phyloP scores from a whole-genome alignment of 2,329 filamentous ascomycete species.

The Tolypocladium tropicale region DNA sequence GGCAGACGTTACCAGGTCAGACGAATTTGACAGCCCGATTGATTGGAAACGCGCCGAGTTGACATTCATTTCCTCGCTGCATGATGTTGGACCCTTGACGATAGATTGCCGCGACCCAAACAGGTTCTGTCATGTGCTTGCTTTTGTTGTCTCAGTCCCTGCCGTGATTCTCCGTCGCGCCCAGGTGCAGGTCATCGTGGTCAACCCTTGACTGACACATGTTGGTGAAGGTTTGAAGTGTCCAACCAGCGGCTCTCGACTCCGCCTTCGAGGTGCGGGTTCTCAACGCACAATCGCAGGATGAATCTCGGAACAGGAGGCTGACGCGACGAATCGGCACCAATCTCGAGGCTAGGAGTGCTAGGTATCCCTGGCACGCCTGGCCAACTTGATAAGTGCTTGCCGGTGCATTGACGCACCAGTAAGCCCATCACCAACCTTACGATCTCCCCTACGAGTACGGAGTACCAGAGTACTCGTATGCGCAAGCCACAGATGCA shows the following conservation, averaged over 20 bases:
- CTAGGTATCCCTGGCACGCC: background rate
- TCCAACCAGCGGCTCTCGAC: background rate
- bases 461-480: no score
- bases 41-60: background rate
- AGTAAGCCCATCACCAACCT: background rate
- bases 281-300: no score
- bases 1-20: background rate
- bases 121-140: no score
- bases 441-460: background rate
- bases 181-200: background rate
- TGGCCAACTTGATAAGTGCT: background rate
- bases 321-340: background rate
- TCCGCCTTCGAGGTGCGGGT: background rate
- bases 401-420: background rate
- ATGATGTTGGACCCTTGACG: background rate
- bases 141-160: background rate
- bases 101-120: background rate
- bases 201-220: background rate
- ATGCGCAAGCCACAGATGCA: background rate
- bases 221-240: background rate
- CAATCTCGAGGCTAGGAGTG: background rate
- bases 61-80: background rate
- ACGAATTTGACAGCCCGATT: background rate
- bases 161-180: background rate
- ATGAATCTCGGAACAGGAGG: background rate